Evolutionary conservation across 768 basidiomycete genomes (phyloP), one percentile per base, ranked within the genome.

Genomic region (Amanita thiersii): DNA sequence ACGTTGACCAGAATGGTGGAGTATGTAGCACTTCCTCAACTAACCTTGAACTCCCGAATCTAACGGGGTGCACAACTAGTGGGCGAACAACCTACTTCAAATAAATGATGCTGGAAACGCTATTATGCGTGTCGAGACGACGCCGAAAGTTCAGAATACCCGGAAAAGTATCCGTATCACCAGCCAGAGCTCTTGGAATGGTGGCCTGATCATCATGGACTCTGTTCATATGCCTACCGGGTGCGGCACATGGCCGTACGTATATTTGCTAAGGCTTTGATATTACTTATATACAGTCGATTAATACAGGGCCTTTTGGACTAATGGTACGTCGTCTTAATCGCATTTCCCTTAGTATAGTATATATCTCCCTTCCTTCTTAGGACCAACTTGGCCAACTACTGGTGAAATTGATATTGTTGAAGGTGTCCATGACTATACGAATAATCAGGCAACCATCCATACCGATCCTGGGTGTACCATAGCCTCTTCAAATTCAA

Each of bases 121-220:
- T 12, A 61, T 96, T 43, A 93, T 97, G 90, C 68, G 76, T 24
- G 81, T 94, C 18, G 89, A 94, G 55, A 92, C 86, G 4, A 93
- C 89, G 3, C 69, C 77, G 7, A 71, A 61, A 12, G 82, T 92
- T 23, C 52, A 71, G n/a, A 73, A 57, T 29, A 82, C 72, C 40
- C 76, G 92, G 46, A 71, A 77, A 58, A 82, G 84, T 49, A 72
- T 94, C 28, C 80, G 92, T 48, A 83, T 97, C 50, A 79, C 77
- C 36, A 78, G 82, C 0, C 56, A 77, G 20, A 57, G 64, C 39
- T 59, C 64, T 2, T 84, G 75, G 53, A 83, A 73, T 24, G 83
- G 73, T 10, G 76, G 77, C 5, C 66, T 96, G 25, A 68, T 91
- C 47, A 67, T 92, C 34, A 71, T 92, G 70, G 89, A 93, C 60